Evolutionary conservation across 2,329 filamentous ascomycete species (phyloP).

Genomic region (Sarocladiaceae sp.): DNA sequence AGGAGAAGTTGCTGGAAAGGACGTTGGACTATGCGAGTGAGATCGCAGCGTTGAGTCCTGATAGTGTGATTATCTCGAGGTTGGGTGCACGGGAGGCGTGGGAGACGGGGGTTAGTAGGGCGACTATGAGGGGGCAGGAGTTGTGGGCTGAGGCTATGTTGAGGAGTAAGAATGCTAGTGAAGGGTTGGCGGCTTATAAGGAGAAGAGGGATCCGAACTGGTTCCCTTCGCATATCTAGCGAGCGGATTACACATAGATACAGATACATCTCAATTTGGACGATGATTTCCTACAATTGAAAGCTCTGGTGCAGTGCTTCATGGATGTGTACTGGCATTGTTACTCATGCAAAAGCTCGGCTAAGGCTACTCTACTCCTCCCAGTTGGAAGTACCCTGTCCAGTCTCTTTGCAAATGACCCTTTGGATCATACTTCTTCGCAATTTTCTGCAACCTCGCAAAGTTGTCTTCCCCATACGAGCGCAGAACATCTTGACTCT

Average conservation of each 20-base stretch:
- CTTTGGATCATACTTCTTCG: constrained; percentile 23
- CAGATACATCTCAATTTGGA: too few relatives aligned
- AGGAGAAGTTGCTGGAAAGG: constrained; percentile 23
- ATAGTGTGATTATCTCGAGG: constrained; percentile 28
- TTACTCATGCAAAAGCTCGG: too few relatives aligned
- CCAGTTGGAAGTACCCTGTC: constrained; percentile 20
- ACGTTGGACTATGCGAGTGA: constrained; percentile 24
- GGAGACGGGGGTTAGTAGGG: constrained; percentile 28
- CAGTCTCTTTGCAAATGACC: constrained; percentile 20
- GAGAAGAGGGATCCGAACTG: constrained; percentile 27
- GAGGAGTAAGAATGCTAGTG: constrained; percentile 22
- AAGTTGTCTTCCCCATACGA: constrained; percentile 32
- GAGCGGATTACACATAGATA: too few relatives aligned
- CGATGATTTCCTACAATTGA: too few relatives aligned
- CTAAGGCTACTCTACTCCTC: too few relatives aligned
- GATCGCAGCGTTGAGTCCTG: constrained; percentile 27
- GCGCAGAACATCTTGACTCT: constrained; percentile 31
- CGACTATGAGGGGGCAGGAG: constrained; percentile 28
- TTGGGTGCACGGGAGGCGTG: constrained; percentile 27
- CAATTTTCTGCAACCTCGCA: constrained; percentile 19
- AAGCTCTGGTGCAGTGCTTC: too few relatives aligned
- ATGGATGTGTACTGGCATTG: too few relatives aligned
- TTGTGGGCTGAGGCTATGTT: constrained; percentile 25
- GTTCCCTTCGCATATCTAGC: constrained; percentile 21
- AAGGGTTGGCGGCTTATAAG: constrained; percentile 23